phyloP scores from a whole-genome alignment of 2,329 filamentous ascomycete species.

The Coniella vitis region DNA sequence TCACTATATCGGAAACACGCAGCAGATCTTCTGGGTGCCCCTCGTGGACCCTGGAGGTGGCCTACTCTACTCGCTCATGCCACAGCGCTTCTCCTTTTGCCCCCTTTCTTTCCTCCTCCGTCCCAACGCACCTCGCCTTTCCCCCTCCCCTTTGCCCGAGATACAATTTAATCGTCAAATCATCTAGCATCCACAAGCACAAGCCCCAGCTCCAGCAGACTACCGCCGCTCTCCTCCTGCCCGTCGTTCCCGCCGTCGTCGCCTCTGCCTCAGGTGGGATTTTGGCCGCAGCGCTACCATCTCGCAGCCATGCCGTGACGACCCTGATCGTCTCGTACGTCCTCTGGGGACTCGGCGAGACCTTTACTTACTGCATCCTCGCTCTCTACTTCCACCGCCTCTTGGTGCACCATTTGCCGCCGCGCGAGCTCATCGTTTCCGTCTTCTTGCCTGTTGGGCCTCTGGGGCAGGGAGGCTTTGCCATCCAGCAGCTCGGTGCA shows the following conservation, averaged over 20 bases:
- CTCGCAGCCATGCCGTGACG: constrained; percentile 47
- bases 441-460: constrained; percentile 57
- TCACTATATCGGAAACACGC: too few species aligned
- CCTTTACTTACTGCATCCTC: constrained; percentile 54
- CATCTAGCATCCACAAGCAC: constrained; percentile 19
- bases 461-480: constrained; percentile 54
- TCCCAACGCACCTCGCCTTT: constrained; percentile 32
- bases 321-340: constrained; percentile 61
- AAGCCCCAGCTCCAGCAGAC: constrained; percentile 37
- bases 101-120: constrained; percentile 40
- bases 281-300: constrained; percentile 52
- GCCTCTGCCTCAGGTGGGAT: constrained; percentile 58
- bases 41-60: too few species aligned
- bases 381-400: constrained; percentile 65
- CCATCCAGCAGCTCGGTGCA: constrained; percentile 29
- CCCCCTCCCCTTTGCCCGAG: not conserved
- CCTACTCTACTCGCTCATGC: too few species aligned
- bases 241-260: constrained; percentile 56
- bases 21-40: too few species aligned
- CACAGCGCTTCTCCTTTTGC: constrained; percentile 30
- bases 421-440: constrained; percentile 57
- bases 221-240: constrained; percentile 54
- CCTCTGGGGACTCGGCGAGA: constrained; percentile 58
- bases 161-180: too few species aligned
- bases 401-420: constrained; percentile 58